Evolutionary conservation across 148 eudicot species (phyloP), one percentile per base, ranked within the genome.

Genomic region (Drosera capensis): DNA sequence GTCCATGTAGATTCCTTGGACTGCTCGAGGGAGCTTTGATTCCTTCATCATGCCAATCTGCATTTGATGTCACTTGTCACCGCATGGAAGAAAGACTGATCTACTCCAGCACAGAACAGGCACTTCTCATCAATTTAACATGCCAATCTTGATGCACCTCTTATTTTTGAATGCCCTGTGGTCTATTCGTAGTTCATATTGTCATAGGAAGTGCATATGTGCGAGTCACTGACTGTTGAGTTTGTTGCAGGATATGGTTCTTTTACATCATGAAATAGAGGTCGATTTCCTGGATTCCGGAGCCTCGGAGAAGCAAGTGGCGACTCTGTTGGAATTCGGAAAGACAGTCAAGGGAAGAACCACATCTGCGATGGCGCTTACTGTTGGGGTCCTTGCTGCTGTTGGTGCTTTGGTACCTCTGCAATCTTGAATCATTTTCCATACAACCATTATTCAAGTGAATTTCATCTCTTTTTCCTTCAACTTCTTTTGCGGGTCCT

Each of bases 331-430:
- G 61, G 94, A 80, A 63, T 73, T 78, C 45, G 97, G 97, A 46
- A 78, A 71, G 67, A 88, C 62, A 9, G 63, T 60, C 17, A 59
- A 63, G 45, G 87, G 71, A 46, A 83, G 62, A 63, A 67, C 62
- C 20, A 80, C 77, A 23, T 63, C 82, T 3, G 95, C 97, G 50
- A 90, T 84, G 97, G 93, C 97, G 26, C 68, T 70, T 23, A 90
- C 95, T 25, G 97, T 90, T 51, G 97, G 95, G 36, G 58, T 90
- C 53, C 95, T 95, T 36, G 87, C 80, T 38, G 97, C 97, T 28
- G 75, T 80, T 35, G 97, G 93, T 67, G 95, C 97, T 50, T 51
- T 90, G 87, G 97, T 90, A 61, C 37, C n/a, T 49, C 52, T 43
- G 20, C 45, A 15, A 2, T 46, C 25, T 40, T 20, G 23, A n/a